These are phyloP conservation scores for Rosa chinensis DNA, from an alignment of 306 rosid species.

Conservation along the genomic window DNA sequence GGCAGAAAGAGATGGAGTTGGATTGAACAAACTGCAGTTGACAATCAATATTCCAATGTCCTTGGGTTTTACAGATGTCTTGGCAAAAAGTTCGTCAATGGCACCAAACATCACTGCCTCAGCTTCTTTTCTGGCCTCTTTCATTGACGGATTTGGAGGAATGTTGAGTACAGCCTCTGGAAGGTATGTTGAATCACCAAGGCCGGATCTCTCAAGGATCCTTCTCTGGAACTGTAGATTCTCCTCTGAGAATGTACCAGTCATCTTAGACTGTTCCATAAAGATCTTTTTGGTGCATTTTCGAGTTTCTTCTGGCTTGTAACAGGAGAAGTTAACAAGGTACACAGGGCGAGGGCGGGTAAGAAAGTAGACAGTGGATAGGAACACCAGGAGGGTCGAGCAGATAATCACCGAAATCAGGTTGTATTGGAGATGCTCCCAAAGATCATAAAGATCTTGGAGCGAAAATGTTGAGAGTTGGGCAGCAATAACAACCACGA, in stretches of 20 bases:
- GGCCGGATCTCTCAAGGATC: slow-evolving; percentile 94
- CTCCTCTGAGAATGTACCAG: slow-evolving; percentile 58
- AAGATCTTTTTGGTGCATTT: slow-evolving; percentile 74
- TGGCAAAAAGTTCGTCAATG: slow-evolving; percentile 68
- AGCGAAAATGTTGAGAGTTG: slow-evolving; percentile 74
- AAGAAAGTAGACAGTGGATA: slow-evolving; percentile 68
- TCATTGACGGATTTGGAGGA: slow-evolving; percentile 93
- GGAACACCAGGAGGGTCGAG: slow-evolving; percentile 77
- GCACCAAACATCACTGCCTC: slow-evolving; percentile 87
- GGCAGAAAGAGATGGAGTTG: slow-evolving; percentile 91
- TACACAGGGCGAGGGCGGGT: slow-evolving; percentile 78
- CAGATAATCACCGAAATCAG: slow-evolving; percentile 63
- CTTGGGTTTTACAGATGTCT: slow-evolving; percentile 73
- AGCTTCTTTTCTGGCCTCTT: slow-evolving; percentile 93
- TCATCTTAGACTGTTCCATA: slow-evolving; percentile 66
- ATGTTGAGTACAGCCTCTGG: slow-evolving; percentile 81
- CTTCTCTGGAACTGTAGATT: slow-evolving; percentile 73
- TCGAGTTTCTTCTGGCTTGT: slow-evolving; percentile 75
- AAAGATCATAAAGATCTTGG: slow-evolving; percentile 63
- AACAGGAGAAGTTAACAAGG: slow-evolving; percentile 83
- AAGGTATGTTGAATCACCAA: slow-evolving; percentile 79
- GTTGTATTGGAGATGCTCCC: slow-evolving; percentile 82
- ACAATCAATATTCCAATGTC: slow-evolving; percentile 86
- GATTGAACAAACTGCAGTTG: slow-evolving; percentile 87
- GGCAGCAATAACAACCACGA: slow-evolving; percentile 56